A percentile compares a stretch with the other conserved stretches of the same genome.
phyloP scores from a whole-genome alignment of 306 rosid species.

The Quercus wislizeni region DNA sequence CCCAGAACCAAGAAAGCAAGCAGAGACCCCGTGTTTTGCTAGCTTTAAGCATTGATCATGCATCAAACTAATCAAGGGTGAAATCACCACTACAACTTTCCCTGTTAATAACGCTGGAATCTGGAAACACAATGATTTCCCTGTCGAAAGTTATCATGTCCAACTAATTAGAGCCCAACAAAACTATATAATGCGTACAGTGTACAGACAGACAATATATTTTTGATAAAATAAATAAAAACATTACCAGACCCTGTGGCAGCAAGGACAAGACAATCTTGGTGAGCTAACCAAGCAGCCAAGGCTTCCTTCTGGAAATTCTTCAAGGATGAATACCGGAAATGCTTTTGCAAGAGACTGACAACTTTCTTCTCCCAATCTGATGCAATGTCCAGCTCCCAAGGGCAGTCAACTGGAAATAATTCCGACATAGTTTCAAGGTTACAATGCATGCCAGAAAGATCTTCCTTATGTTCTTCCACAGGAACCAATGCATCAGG shows the following conservation, averaged over 20 bases:
- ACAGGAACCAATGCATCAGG: constrained; percentile 14
- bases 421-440: constrained; percentile 13
- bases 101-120: constrained; percentile 86
- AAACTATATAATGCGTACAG: not conserved
- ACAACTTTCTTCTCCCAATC: constrained; percentile 57
- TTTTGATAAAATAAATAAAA: not conserved
- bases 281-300: constrained; percentile 58
- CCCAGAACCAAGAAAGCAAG: constrained; percentile 98
- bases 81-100: constrained; percentile 93
- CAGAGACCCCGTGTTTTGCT: constrained; percentile 65
- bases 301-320: constrained; percentile 84
- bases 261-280: constrained; percentile 83
- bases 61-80: constrained; percentile 94
- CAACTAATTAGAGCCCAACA: constrained; percentile 11
- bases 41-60: constrained; percentile 92
- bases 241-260: constrained; percentile 88
- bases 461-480: constrained; percentile 30
- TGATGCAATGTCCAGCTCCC: constrained; percentile 20
- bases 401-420: constrained; percentile 5
- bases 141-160: constrained; percentile 44
- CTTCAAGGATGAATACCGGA: constrained; percentile 61
- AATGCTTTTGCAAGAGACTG: constrained; percentile 59
- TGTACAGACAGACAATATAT: not conserved
- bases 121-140: constrained; percentile 94
- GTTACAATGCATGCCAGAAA: constrained; percentile 11